Conservation (phyloP, 148 eudicot species). For the Cornus kousa region DNA sequence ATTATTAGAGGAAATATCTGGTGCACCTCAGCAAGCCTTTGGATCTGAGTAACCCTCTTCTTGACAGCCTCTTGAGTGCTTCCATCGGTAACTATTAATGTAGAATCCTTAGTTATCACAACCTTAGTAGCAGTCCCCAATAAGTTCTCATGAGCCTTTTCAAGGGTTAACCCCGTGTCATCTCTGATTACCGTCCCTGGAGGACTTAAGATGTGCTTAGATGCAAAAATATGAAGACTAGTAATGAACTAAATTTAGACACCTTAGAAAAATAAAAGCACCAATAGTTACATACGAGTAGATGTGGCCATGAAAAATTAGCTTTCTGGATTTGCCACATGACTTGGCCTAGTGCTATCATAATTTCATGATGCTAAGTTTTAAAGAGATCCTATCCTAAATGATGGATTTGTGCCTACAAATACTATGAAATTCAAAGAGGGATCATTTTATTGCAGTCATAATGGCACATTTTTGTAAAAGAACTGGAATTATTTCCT, state of each 20-base stretch:
- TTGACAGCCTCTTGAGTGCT: constrained; percentile 69
- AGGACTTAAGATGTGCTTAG: constrained; percentile 9
- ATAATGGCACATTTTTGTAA: neutral
- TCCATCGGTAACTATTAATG: constrained; percentile 84
- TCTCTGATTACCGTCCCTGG: constrained; percentile 86
- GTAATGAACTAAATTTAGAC: neutral
- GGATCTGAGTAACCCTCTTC: constrained; percentile 60
- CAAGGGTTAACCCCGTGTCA: constrained; percentile 69
- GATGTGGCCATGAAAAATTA: neutral
- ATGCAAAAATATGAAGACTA: neutral
- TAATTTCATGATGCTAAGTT: neutral
- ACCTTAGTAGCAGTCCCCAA: constrained; percentile 78
- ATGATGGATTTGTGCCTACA: neutral
- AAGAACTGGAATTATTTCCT: neutral
- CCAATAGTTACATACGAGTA: neutral
- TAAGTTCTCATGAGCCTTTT: constrained; percentile 55
- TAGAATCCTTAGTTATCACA: constrained; percentile 69
- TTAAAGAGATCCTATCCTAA: neutral
- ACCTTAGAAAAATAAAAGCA: neutral
- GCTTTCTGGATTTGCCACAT: neutral
- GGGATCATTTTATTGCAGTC: neutral
- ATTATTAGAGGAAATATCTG: neutral
- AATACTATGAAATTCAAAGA: neutral
- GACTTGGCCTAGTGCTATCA: no score
- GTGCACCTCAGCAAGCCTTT: constrained; percentile 69